Evolutionary conservation across 2,329 filamentous ascomycete species (phyloP).

Genomic region (Penicillium sp.): DNA sequence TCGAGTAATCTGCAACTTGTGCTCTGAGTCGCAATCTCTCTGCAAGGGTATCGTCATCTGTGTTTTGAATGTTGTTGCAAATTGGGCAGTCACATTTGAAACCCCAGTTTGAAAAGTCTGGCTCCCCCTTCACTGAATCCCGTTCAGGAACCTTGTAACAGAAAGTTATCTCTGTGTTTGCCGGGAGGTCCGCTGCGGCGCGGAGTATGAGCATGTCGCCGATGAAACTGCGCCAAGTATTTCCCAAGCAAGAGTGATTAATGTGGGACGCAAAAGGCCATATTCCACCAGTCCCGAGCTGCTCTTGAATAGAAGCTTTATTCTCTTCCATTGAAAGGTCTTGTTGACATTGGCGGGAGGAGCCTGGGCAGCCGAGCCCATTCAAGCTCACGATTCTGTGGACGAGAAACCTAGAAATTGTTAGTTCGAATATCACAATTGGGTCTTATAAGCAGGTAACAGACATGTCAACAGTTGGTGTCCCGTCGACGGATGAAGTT

Average conservation of each 20-base stretch:
- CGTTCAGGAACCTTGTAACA: constrained; percentile 31
- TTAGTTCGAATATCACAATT: not conserved
- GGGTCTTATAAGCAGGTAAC: constrained; percentile 17
- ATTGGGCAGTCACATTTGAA: constrained; percentile 22
- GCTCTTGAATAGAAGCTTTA: too few species aligned
- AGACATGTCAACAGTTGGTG: constrained; percentile 45
- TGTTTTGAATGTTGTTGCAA: constrained; percentile 16
- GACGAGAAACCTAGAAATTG: constrained; percentile 42
- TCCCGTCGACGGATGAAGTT: not conserved
- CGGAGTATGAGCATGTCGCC: constrained; percentile 52
- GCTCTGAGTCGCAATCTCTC: not conserved
- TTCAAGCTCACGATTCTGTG: constrained; percentile 44
- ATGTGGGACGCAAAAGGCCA: constrained; percentile 49
- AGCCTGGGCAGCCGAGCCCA: constrained; percentile 36
- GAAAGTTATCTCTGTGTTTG: constrained; percentile 45
- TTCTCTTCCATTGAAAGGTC: too few species aligned
- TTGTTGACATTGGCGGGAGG: constrained; percentile 15
- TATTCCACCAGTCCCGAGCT: constrained; percentile 31
- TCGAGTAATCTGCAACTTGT: not conserved
- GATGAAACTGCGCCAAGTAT: constrained; percentile 48
- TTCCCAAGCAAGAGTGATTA: constrained; percentile 51
- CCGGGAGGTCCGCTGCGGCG: constrained; percentile 42
- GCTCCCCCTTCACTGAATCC: not conserved
- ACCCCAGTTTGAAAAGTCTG: constrained; percentile 16
- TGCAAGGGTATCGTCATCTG: not conserved